Percentiles rank a stretch among this genome's conserved stretches.
Conservation (phyloP, 148 eudicot species). For the Arctostaphylos glauca region DNA sequence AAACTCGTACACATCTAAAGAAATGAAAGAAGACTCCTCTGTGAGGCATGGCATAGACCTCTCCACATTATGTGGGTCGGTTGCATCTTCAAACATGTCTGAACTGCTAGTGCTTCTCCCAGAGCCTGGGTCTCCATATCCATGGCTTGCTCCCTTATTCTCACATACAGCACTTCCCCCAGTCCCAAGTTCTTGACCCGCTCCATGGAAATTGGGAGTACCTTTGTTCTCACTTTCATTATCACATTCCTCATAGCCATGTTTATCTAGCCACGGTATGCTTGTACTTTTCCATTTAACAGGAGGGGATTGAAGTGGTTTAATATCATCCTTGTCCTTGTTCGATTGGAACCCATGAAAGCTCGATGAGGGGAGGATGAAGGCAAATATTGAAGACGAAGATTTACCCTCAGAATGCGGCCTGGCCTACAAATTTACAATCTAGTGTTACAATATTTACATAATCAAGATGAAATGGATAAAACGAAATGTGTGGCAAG, state of each 20-base stretch:
- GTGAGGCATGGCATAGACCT: slow-evolving; percentile 62
- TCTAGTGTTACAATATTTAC: slow-evolving; percentile 25
- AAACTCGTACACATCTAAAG: slow-evolving; percentile 63
- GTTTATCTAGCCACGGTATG: slow-evolving; percentile 38
- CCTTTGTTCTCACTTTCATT: slow-evolving; percentile 27
- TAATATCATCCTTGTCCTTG: slow-evolving; percentile 34
- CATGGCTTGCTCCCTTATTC: slow-evolving; percentile 7
- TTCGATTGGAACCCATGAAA: slow-evolving; percentile 24
- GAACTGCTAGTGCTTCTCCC: slow-evolving; percentile 35
- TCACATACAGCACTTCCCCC: slow-evolving; percentile 24
- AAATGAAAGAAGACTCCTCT: slow-evolving; percentile 63
- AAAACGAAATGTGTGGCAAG: not conserved
- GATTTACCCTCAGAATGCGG: slow-evolving; percentile 43
- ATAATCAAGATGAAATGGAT: not conserved
- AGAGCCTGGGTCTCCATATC: slow-evolving; percentile 30
- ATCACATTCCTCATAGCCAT: slow-evolving; percentile 33
- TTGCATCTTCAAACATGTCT: slow-evolving; percentile 72
- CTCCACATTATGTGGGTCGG: slow-evolving; percentile 36
- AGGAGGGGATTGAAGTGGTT: slow-evolving; percentile 49
- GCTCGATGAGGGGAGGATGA: slow-evolving; percentile 47
- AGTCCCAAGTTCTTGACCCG: slow-evolving; percentile 31
- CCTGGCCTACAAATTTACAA: slow-evolving; percentile 57
- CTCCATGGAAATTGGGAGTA: slow-evolving; percentile 21
- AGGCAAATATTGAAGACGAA: slow-evolving; percentile 57
- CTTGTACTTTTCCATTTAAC: slow-evolving; percentile 55